A percentile compares a stretch with the other conserved stretches of the same genome.
Evolutionary conservation across 108 stramenopile genomes (phyloP).

Genomic region (Fistulifera solaris): DNA sequence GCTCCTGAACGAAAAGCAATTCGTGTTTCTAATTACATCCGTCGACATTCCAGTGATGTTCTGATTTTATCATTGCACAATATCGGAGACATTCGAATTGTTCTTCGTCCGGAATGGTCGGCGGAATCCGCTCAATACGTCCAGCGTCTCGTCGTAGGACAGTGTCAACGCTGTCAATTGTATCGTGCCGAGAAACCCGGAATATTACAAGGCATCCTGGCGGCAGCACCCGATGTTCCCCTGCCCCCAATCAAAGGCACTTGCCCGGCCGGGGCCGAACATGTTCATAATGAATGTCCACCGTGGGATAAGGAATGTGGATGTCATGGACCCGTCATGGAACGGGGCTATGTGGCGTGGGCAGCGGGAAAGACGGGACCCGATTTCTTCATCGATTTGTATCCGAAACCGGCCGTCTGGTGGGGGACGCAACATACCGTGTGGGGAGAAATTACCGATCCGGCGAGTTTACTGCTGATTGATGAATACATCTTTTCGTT

Average conservation of each 20-base stretch:
- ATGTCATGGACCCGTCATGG: slow-evolving; percentile 71
- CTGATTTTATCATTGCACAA: slow-evolving; percentile 1
- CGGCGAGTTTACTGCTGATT: slow-evolving; percentile 28
- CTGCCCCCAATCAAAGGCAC: slow-evolving; percentile 24
- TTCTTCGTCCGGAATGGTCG: slow-evolving; percentile 42
- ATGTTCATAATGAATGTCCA: slow-evolving; percentile 34
- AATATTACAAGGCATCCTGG: slow-evolving; percentile 60
- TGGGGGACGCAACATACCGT: slow-evolving; percentile 75
- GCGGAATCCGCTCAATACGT: slow-evolving; percentile 51
- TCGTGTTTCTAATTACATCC: too few species aligned
- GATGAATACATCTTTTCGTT: slow-evolving; percentile 35
- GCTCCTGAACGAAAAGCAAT: too few species aligned
- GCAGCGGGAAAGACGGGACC: slow-evolving; percentile 55
- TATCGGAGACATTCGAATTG: slow-evolving; percentile 44
- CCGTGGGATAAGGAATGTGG: slow-evolving; percentile 52
- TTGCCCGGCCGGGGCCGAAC: slow-evolving; percentile 35
- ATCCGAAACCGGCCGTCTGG: slow-evolving; percentile 43
- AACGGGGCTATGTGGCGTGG: slow-evolving; percentile 70
- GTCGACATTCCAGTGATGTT: slow-evolving; percentile 1
- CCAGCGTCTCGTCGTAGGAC: slow-evolving; percentile 25
- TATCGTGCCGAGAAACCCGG: slow-evolving; percentile 63
- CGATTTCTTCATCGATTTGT: slow-evolving; percentile 69
- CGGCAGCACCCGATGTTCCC: slow-evolving; percentile 8
- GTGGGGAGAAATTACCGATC: slow-evolving; percentile 48
- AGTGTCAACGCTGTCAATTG: slow-evolving; percentile 54